Evolutionary conservation across 2,329 filamentous ascomycete species (phyloP).

Genomic region (Phoma herbarum): DNA sequence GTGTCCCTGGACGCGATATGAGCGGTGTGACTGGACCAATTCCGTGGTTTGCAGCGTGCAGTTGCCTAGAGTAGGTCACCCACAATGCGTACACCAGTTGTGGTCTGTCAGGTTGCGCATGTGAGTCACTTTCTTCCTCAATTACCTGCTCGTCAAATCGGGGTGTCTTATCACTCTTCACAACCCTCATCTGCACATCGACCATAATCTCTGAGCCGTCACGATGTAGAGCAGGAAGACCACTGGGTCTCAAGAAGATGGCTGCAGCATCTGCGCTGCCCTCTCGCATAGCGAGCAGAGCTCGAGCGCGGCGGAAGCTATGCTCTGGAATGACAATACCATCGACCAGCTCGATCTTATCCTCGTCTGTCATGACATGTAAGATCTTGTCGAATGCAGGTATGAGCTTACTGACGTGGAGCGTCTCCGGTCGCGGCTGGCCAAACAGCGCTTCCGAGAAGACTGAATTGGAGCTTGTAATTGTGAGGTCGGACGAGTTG

Average conservation of each 20-base stretch:
- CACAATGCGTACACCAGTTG: constrained; percentile 94
- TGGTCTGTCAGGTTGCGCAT: constrained; percentile 57
- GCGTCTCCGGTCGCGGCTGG: constrained; percentile 81
- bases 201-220: constrained; percentile 93
- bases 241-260: constrained; percentile 83
- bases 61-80: constrained; percentile 94
- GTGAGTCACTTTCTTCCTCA: constrained; percentile 62
- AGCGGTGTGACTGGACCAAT: constrained; percentile 70
- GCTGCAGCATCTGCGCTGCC: constrained; percentile 77
- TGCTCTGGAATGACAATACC: constrained; percentile 98
- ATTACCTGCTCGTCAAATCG: constrained; percentile 68
- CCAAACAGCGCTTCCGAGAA: constrained; percentile 95
- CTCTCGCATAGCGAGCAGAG: constrained; percentile 83
- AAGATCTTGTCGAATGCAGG: constrained; percentile 88
- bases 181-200: constrained; percentile 95
- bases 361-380: constrained; percentile 82
- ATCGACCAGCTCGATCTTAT: constrained; percentile 82
- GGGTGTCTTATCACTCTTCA: constrained; percentile 75
- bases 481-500: constrained; percentile 76
- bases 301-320: constrained; percentile 88
- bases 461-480: constrained; percentile 93
- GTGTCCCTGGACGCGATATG: constrained; percentile 71
- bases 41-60: constrained; percentile 76
- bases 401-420: constrained; percentile 80
- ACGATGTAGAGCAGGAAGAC: constrained; percentile 83